phyloP scores from a whole-genome alignment of 23 red algal genomes.

The Agarophyton chilense region DNA sequence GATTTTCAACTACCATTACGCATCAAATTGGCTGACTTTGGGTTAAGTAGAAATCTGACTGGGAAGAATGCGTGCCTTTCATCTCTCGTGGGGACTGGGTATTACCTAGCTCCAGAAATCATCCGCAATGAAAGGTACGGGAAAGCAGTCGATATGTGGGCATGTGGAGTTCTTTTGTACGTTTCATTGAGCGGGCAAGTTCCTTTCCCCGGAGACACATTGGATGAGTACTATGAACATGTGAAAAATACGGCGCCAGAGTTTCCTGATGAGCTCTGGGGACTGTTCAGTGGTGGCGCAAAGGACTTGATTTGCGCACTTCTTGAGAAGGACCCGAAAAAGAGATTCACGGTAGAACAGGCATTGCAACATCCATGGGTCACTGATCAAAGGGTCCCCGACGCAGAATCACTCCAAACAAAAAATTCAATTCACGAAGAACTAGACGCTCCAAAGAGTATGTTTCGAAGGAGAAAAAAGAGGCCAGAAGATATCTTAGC shows the following conservation, averaged over 20 bases:
- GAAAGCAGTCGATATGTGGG: constrained; percentile 74
- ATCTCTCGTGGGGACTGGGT: constrained; percentile 43
- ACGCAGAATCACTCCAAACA: background rate
- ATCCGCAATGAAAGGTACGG: constrained; percentile 54
- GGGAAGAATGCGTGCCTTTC: constrained; percentile 25
- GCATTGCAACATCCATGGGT: constrained; percentile 79
- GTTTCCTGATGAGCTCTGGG: constrained; percentile 78
- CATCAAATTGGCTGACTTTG: constrained; percentile 85
- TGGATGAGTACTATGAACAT: constrained; percentile 62
- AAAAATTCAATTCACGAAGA: background rate
- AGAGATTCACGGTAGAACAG: constrained; percentile 58
- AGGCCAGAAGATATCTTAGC: constrained; percentile 46
- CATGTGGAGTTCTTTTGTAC: constrained; percentile 82
- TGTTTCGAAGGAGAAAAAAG: constrained; percentile 33
- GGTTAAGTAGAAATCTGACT: constrained; percentile 43
- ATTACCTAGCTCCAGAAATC: constrained; percentile 80
- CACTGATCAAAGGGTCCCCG: constrained; percentile 11
- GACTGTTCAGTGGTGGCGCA: constrained; percentile 48
- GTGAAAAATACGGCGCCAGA: constrained; percentile 32
- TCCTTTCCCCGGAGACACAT: constrained; percentile 70
- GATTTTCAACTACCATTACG: constrained; percentile 38
- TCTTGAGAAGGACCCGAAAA: constrained; percentile 74
- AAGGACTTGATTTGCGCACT: constrained; percentile 71
- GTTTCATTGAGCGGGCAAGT: constrained; percentile 62
- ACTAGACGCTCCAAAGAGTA: constrained; percentile 36